Conservation (phyloP, 192 early-diverging fungal genomes). For the Linnemannia schmuckeri region DNA sequence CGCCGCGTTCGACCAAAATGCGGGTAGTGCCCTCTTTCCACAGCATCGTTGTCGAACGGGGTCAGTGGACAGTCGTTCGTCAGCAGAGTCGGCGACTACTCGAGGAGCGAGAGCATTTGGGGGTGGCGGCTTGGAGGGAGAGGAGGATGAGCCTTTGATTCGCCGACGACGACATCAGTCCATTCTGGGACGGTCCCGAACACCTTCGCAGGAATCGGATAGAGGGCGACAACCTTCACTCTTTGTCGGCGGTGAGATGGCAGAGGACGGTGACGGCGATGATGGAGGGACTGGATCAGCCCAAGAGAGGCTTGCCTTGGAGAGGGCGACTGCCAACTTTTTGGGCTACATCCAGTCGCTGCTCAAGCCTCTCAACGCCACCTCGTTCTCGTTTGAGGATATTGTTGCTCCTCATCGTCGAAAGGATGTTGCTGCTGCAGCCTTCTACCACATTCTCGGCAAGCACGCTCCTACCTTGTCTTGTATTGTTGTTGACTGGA, state of each 20-base stretch:
- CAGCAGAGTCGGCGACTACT: background rate
- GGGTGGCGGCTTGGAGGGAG: background rate
- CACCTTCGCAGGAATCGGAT: background rate
- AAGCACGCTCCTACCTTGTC: background rate
- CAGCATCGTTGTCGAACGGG: background rate
- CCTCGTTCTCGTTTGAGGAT: conserved; percentile 17
- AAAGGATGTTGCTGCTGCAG: conserved; percentile 30
- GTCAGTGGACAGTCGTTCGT: background rate
- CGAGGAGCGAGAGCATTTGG: background rate
- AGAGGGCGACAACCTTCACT: background rate
- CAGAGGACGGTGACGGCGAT: background rate
- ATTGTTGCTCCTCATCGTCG: conserved; percentile 8
- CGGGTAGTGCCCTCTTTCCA: background rate
- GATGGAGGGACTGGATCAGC: background rate
- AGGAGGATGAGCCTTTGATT: background rate
- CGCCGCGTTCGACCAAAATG: conserved; percentile 9
- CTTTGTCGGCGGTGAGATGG: background rate
- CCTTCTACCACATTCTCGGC: conserved; percentile 43
- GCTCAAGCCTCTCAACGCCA: background rate
- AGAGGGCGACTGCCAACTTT: conserved; percentile 31
- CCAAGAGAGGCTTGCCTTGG: conserved; percentile 4
- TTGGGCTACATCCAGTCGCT: conserved; percentile 19
- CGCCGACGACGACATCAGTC: conserved; percentile 3
- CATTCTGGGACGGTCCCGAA: background rate
- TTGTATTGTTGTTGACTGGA: background rate